phyloP scores from a whole-genome alignment of 106 monocot species.

The Posidonia australis region DNA sequence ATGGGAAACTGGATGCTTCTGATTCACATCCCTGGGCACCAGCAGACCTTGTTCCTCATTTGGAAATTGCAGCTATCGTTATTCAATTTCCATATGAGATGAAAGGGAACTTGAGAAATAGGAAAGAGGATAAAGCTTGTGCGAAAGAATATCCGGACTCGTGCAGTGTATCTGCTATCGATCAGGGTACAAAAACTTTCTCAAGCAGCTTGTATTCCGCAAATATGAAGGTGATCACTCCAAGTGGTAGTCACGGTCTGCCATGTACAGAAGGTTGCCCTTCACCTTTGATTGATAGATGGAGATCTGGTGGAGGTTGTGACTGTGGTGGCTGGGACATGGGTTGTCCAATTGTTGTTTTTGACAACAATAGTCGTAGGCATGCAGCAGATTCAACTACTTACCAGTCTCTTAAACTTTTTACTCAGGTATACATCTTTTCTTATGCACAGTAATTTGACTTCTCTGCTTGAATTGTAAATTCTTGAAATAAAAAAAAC shows the following conservation, averaged over 20 bases:
- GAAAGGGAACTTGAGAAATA: conserved; percentile 25
- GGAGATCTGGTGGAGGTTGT: conserved; percentile 79
- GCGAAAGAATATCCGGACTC: conserved; percentile 2
- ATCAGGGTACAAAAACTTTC: conserved; percentile 3
- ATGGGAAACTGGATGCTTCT: conserved; percentile 25
- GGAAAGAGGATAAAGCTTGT: conserved; percentile 2
- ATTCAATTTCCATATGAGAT: conserved; percentile 45
- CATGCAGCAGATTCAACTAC: conserved; percentile 18
- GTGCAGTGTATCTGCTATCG: not conserved
- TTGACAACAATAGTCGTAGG: conserved; percentile 26
- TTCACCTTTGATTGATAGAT: conserved; percentile 73
- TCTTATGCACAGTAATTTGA: not conserved
- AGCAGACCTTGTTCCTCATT: conserved; percentile 37
- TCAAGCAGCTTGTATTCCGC: conserved; percentile 4
- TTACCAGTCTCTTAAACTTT: conserved; percentile 35
- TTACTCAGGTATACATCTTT: conserved; percentile 46
- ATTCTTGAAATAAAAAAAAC: no score
- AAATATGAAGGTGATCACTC: conserved; percentile 47
- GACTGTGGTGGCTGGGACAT: conserved; percentile 99
- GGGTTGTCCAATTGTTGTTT: conserved; percentile 68
- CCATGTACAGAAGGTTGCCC: conserved; percentile 54
- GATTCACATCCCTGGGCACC: conserved; percentile 42
- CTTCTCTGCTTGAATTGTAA: not conserved
- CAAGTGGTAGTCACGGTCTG: conserved; percentile 57
- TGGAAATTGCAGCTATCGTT: conserved; percentile 56